A percentile compares a stretch with the other conserved stretches of the same genome.
These are phyloP conservation scores for Pichia eremophila DNA, from an alignment of 805 yeast genomes.

Conservation along the genomic window DNA sequence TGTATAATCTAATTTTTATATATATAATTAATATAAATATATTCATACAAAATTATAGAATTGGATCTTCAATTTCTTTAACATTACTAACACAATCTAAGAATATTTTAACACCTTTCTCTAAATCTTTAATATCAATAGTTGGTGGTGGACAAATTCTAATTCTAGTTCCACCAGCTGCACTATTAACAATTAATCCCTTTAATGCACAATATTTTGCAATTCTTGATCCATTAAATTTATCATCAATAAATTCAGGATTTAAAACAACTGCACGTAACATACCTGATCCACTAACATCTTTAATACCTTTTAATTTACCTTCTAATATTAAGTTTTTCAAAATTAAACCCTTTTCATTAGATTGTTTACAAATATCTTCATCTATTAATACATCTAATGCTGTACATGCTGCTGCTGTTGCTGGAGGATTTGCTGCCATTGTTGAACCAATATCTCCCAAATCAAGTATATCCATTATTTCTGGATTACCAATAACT, in stretches of 20 bases:
- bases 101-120: conserved; percentile 18
- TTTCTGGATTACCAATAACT: conserved; percentile 16
- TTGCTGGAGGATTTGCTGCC: conserved; percentile 24
- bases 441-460: conserved; percentile 24
- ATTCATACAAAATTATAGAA: neutral
- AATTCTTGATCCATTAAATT: conserved; percentile 14
- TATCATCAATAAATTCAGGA: conserved; percentile 4
- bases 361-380: conserved; percentile 13
- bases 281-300: conserved; percentile 19
- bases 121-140: conserved; percentile 14
- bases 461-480: conserved; percentile 16
- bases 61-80: conserved; percentile 7
- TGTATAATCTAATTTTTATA: neutral
- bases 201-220: conserved; percentile 16
- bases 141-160: conserved; percentile 23
- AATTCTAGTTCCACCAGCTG: conserved; percentile 17
- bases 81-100: conserved; percentile 13
- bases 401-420: conserved; percentile 23
- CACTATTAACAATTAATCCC: conserved; percentile 17
- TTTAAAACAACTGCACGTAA: conserved; percentile 18
- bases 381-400: conserved; percentile 22
- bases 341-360: conserved; percentile 14
- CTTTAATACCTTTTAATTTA: conserved; percentile 10
- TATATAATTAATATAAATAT: neutral
- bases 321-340: conserved; percentile 11